phyloP scores from a whole-genome alignment of 176 grass and related monocot species.

The Hsuehochloa calcarea region DNA sequence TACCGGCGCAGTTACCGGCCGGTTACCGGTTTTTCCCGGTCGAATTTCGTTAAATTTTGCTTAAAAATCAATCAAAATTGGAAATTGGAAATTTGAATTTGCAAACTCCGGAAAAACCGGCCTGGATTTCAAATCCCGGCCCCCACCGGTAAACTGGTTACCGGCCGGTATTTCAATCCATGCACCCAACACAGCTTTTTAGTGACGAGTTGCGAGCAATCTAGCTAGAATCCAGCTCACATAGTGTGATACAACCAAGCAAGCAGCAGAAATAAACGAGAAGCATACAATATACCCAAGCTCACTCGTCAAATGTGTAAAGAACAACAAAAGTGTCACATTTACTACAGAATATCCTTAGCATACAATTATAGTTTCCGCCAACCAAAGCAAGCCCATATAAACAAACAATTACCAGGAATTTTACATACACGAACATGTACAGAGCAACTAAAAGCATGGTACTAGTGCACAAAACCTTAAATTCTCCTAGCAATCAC shows the following conservation, averaged over 20 bases:
- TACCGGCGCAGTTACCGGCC: too few relatives aligned
- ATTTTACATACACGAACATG: background rate
- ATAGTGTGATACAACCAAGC: background rate
- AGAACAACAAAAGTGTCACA: background rate
- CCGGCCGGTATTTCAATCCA: too few relatives aligned
- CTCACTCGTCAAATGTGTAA: background rate
- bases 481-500: background rate
- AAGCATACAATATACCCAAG: background rate
- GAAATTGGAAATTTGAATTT: too few relatives aligned
- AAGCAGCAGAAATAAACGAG: background rate
- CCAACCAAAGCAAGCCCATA: background rate
- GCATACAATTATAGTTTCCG: background rate
- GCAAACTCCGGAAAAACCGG: too few relatives aligned
- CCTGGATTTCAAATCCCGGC: too few relatives aligned
- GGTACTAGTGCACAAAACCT: background rate
- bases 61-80: too few relatives aligned
- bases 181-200: background rate
- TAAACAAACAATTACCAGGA: background rate
- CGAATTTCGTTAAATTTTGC: too few relatives aligned
- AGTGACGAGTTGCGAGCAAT: background rate
- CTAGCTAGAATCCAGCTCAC: constrained; percentile 18
- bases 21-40: too few relatives aligned
- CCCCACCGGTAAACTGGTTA: too few relatives aligned
- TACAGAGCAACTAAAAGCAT: background rate
- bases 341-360: background rate